Evolutionary conservation across 2,329 filamentous ascomycete species (phyloP).

Genomic region (Paraconiothyrium sp.): DNA sequence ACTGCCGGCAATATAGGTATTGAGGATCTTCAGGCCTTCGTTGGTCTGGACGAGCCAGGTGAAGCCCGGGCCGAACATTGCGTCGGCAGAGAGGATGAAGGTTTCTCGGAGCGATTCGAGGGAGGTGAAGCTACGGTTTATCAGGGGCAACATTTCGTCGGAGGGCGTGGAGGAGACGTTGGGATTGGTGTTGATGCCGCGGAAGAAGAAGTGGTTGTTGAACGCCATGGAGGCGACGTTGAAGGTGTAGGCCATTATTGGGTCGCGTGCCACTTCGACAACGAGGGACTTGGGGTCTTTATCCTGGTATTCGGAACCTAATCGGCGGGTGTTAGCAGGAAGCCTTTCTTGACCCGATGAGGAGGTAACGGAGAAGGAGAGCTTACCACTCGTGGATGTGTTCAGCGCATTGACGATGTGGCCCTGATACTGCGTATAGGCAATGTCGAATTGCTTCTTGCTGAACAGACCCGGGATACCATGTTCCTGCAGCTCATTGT

Average conservation of each 20-base stretch:
- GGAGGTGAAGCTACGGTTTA: constrained; percentile 79
- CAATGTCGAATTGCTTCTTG: constrained; percentile 73
- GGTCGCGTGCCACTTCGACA: constrained; percentile 80
- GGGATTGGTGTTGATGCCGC: constrained; percentile 56
- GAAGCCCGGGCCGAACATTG: constrained; percentile 97
- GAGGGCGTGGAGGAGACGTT: constrained; percentile 35
- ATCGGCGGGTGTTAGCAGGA: not conserved
- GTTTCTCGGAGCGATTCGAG: constrained; percentile 83
- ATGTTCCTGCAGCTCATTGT: constrained; percentile 55
- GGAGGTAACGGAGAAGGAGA: constrained; percentile 34
- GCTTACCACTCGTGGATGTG: constrained; percentile 72
- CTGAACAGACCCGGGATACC: constrained; percentile 78
- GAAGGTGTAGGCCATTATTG: constrained; percentile 81
- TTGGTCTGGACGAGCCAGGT: constrained; percentile 83
- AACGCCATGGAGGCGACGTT: constrained; percentile 96
- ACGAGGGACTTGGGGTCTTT: constrained; percentile 72
- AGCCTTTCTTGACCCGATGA: constrained; percentile 9
- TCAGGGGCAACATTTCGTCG: constrained; percentile 65
- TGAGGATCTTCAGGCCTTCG: constrained; percentile 70
- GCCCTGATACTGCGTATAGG: constrained; percentile 85
- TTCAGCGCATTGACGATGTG: constrained; percentile 81
- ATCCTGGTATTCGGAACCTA: constrained; percentile 72
- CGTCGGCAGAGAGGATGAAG: constrained; percentile 79
- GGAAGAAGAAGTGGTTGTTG: constrained; percentile 90
- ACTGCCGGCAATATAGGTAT: constrained; percentile 90